phyloP scores from a whole-genome alignment of 2,329 filamentous ascomycete species.

The Aspergillus texensis region DNA sequence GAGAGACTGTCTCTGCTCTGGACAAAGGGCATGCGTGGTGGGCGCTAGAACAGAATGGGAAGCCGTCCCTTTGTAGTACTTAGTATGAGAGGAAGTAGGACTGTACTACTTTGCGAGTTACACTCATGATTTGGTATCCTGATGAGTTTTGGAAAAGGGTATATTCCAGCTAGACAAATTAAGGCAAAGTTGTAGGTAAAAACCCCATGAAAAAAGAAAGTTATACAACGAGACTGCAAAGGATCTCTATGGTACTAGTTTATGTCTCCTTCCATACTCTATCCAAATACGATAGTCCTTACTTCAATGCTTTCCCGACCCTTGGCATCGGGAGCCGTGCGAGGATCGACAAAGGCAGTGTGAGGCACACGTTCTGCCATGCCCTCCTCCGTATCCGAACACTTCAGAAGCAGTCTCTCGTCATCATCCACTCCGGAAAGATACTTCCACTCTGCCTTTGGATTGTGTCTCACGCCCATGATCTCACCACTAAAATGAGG shows the following conservation, averaged over 20 bases:
- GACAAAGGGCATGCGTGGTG: no score
- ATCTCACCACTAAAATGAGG: constrained; percentile 72
- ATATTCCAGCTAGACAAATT: no score
- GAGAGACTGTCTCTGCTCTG: no score
- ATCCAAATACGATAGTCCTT: constrained; percentile 78
- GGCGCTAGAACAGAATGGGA: no score
- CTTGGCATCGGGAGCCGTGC: constrained; percentile 69
- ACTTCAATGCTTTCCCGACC: constrained; percentile 88
- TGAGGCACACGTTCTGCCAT: constrained; percentile 61
- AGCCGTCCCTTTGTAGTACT: no score
- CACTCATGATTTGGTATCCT: no score
- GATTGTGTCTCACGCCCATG: constrained; percentile 65
- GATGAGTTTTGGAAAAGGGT: no score
- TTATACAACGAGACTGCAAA: neutral
- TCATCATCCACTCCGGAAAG: constrained; percentile 74
- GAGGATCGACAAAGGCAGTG: constrained; percentile 76
- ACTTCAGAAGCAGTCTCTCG: constrained; percentile 74
- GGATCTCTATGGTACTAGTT: neutral
- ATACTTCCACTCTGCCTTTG: constrained; percentile 73
- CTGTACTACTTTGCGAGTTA: no score
- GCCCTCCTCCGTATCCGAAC: constrained; percentile 67
- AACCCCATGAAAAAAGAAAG: neutral
- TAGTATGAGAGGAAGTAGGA: no score
- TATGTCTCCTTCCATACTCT: neutral
- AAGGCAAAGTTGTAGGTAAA: no score